A percentile compares a stretch with the other conserved stretches of the same genome.
These are phyloP conservation scores for Effrenium voratum DNA, from an alignment of 73 alveolate species.

Conservation along the genomic window DNA sequence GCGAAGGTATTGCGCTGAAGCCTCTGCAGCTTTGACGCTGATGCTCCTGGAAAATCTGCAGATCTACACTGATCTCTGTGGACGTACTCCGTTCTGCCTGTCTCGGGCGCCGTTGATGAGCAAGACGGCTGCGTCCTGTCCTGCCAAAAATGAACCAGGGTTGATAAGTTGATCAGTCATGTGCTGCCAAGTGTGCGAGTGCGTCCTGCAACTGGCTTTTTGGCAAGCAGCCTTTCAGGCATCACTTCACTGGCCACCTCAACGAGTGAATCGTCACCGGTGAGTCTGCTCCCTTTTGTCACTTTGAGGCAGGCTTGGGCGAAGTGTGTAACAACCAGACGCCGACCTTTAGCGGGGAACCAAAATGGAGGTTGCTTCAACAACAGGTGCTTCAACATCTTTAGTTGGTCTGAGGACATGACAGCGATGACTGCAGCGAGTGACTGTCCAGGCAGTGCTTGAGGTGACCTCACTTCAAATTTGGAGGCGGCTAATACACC, in stretches of 20 bases:
- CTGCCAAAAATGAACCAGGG: not conserved
- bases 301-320: not conserved
- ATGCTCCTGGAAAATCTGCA: not conserved
- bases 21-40: not conserved
- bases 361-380: not conserved
- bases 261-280: not conserved
- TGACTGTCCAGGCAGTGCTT: not conserved
- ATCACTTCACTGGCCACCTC: constrained; percentile 24
- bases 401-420: not conserved
- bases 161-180: not conserved
- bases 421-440: not conserved
- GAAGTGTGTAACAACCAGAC: not conserved
- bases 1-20: not conserved
- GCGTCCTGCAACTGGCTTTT: not conserved
- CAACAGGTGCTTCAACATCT: no score
- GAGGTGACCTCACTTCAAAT: not conserved
- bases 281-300: not conserved
- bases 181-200: not conserved
- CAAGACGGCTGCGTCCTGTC: constrained; percentile 22
- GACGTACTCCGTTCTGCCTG: not conserved
- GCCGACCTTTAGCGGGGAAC: not conserved
- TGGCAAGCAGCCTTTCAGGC: not conserved
- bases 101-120: constrained; percentile 59
- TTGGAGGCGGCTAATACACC: not conserved
- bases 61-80: not conserved